phyloP scores from a whole-genome alignment of 2,329 filamentous ascomycete species.

The Huntiella abstrusa region DNA sequence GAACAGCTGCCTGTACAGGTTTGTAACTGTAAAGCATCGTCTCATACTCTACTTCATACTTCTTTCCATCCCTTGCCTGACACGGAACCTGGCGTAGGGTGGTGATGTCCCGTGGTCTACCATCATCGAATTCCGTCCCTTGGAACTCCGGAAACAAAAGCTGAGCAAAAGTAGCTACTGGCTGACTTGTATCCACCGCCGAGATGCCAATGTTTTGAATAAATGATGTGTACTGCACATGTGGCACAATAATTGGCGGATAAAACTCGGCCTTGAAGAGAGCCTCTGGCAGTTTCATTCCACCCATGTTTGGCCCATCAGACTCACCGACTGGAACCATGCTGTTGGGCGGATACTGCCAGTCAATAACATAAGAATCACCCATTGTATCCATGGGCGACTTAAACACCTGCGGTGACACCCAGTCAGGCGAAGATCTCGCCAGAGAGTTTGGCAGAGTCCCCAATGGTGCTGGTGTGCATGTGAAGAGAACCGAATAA shows the following conservation, averaged over 20 bases:
- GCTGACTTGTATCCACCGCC: slow-evolving; percentile 29
- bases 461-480: slow-evolving; percentile 36
- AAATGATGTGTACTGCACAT: slow-evolving; percentile 42
- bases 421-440: slow-evolving; percentile 55
- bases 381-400: slow-evolving; percentile 24
- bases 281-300: slow-evolving; percentile 45
- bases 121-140: slow-evolving; percentile 32
- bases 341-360: slow-evolving; percentile 53
- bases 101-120: slow-evolving; percentile 36
- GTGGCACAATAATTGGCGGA: slow-evolving; percentile 53
- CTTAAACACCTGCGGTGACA: slow-evolving; percentile 48
- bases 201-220: slow-evolving; percentile 21
- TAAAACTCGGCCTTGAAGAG: slow-evolving; percentile 58
- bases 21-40: slow-evolving; percentile 54
- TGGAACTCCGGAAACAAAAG: slow-evolving; percentile 35
- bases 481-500: slow-evolving; percentile 52
- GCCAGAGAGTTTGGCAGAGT: slow-evolving; percentile 5
- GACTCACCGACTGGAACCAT: slow-evolving; percentile 28
- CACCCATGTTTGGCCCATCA: slow-evolving; percentile 28
- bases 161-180: slow-evolving; percentile 35
- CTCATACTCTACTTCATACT: slow-evolving; percentile 8
- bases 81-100: slow-evolving; percentile 18
- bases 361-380: slow-evolving; percentile 34
- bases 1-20: slow-evolving; percentile 47
- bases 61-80: too few relatives aligned